Percentiles rank a stretch among this genome's conserved stretches.
Conservation (phyloP, 371 early-diverging fungal genomes). For the Apophysomyces sp. region DNA sequence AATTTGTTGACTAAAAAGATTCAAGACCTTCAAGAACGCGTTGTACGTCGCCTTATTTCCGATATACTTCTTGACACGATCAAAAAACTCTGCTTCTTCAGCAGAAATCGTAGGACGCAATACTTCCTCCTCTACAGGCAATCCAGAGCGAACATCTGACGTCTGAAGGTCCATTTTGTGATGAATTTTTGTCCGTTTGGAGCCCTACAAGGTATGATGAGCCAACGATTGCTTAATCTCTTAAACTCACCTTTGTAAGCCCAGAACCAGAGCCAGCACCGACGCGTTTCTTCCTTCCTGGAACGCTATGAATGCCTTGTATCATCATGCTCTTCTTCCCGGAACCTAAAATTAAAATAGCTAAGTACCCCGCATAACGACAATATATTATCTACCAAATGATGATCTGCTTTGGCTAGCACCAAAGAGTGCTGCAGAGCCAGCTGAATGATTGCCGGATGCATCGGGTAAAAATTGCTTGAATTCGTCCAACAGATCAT, state of each 20-base stretch:
- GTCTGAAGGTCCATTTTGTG: slow-evolving; percentile 11
- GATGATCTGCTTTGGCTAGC: background rate
- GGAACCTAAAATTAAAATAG: background rate
- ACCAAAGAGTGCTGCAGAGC: background rate
- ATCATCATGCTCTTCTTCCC: background rate
- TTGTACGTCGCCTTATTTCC: slow-evolving; percentile 80
- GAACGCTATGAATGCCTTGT: background rate
- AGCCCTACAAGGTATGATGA: background rate
- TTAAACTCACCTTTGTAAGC: slow-evolving; percentile 7
- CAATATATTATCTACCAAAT: background rate
- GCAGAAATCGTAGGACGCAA: slow-evolving; percentile 28
- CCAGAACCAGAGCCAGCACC: background rate
- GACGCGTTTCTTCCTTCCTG: background rate
- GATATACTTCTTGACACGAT: slow-evolving; percentile 78
- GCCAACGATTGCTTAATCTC: background rate
- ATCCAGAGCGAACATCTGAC: slow-evolving; percentile 16
- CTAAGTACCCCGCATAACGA: background rate
- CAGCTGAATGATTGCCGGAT: slow-evolving; percentile 3
- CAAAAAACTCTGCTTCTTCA: slow-evolving; percentile 90
- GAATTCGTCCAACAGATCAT: slow-evolving; percentile 92
- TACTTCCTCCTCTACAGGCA: slow-evolving; percentile 5
- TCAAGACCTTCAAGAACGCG: slow-evolving; percentile 94
- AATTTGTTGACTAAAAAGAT: slow-evolving; percentile 93
- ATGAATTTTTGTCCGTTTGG: slow-evolving; percentile 5
- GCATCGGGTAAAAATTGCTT: slow-evolving; percentile 89